phyloP scores from a whole-genome alignment of 2,329 filamentous ascomycete genomes.

The Mycogone perniciosa region DNA sequence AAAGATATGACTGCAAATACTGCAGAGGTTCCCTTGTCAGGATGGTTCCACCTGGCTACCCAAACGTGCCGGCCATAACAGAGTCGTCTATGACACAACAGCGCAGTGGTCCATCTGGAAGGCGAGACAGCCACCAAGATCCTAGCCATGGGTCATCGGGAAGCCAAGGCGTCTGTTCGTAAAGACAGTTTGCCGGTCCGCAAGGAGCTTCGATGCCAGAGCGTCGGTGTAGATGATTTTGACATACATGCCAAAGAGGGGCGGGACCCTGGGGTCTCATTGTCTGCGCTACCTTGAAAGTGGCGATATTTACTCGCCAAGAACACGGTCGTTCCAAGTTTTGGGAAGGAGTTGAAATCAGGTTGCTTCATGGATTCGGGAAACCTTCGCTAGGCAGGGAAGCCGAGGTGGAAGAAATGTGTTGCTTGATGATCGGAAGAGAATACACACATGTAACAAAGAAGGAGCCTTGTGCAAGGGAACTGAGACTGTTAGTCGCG shows the following conservation, averaged over 20 bases:
- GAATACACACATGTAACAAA: background rate
- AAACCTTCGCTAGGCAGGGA: background rate
- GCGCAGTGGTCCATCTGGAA: background rate
- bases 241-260: background rate
- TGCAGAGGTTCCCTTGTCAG: slow-evolving; percentile 14
- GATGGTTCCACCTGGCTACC: slow-evolving; percentile 12
- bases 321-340: background rate
- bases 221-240: background rate
- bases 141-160: slow-evolving; percentile 1
- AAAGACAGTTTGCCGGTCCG: slow-evolving; percentile 3
- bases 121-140: slow-evolving; percentile 1
- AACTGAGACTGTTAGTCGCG: background rate
- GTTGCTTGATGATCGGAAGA: background rate
- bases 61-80: background rate
- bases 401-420: background rate
- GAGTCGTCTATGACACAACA: slow-evolving; percentile 1
- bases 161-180: slow-evolving; percentile 4
- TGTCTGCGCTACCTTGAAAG: slow-evolving; percentile 4
- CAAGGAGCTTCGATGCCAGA: background rate
- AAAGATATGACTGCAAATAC: slow-evolving; percentile 12
- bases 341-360: background rate
- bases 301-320: background rate
- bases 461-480: background rate
- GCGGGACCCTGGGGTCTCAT: background rate
- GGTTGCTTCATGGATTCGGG: background rate